Evolutionary conservation across 1,284 basidiomycete genomes (phyloP), one percentile per base, ranked within the genome.

Genomic region (Takashimella koratensis): DNA sequence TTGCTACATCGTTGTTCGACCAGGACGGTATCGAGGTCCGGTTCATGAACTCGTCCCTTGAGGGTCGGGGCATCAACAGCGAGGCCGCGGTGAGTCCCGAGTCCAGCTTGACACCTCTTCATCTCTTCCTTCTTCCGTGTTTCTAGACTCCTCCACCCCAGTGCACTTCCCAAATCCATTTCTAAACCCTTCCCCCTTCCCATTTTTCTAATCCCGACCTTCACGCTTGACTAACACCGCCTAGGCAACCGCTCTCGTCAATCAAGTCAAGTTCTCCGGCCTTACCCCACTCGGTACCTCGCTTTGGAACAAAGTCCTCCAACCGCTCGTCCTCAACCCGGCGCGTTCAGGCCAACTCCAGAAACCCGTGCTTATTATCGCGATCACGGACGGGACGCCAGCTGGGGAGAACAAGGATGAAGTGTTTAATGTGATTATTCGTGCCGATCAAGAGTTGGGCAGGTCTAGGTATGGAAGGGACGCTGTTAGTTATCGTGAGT

Each of bases 361-460:
- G 54, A 80, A 80, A 67, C 79, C 78, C 4, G 62, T 79, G 12
- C 57, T 80, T 16, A 64, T 79, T 57, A 72, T 80, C 52, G 59
- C 61, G 45, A 71, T 77, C 59, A 77, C 76, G 3, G 76, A 77
- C 58, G 76, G 76, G 42, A 70, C 71, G 1, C 75, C 74, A 25
- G 75, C 75, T 40, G 77, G 77, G 45, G 76, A 78, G 64, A 64
- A 66, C 49, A 65, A 69, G 48, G 71, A 73, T 51, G 67, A 74
- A 41, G 58, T 76, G 49, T 65, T 67, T 54, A 73, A 75, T 40
- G 77, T 77, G 47, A 77, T 79, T 58, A 54, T 65, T n/a, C 53
- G 68, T 8, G 64, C 75, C 3, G 68, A 74, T 54, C 53, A 65
- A 36, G 68, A 75, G 58, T 67, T 79, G 19, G 55, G 58, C 47